Conservation (phyloP, 805 yeast species). For the Barnettozyma populi region DNA sequence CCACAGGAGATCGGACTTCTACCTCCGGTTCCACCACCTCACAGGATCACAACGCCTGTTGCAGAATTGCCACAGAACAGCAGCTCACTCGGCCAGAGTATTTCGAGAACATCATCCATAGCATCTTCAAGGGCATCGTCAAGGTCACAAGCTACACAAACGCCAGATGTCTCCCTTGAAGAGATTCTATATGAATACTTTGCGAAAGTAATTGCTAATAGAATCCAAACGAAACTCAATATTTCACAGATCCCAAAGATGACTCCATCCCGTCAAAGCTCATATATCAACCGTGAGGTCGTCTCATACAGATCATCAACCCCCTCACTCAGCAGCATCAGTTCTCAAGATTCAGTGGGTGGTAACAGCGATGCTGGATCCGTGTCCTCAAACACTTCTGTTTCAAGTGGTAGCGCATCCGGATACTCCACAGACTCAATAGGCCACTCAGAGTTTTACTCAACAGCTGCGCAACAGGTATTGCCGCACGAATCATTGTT, state of each 20-base stretch:
- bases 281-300: slow-evolving; percentile 4
- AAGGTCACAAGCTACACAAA: no score
- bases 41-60: slow-evolving; percentile 10
- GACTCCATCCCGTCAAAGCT: slow-evolving; percentile 6
- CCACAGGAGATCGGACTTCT: background rate
- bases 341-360: background rate
- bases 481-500: background rate
- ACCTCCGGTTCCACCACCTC: slow-evolving; percentile 24
- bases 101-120: background rate
- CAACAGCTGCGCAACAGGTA: background rate
- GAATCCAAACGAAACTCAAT: slow-evolving; percentile 22
- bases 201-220: slow-evolving; percentile 16
- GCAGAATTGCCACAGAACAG: background rate
- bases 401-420: background rate
- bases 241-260: slow-evolving; percentile 1
- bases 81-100: background rate
- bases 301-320: background rate
- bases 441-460: background rate
- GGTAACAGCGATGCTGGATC: background rate
- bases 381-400: background rate
- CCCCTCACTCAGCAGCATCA: background rate
- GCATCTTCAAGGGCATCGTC: slow-evolving; percentile 4
- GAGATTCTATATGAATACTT: slow-evolving; percentile 9
- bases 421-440: background rate
- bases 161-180: slow-evolving; percentile 8